Evolutionary conservation across 352 stramenopile species (phyloP).

Genomic region (Phytophthora syringae): DNA sequence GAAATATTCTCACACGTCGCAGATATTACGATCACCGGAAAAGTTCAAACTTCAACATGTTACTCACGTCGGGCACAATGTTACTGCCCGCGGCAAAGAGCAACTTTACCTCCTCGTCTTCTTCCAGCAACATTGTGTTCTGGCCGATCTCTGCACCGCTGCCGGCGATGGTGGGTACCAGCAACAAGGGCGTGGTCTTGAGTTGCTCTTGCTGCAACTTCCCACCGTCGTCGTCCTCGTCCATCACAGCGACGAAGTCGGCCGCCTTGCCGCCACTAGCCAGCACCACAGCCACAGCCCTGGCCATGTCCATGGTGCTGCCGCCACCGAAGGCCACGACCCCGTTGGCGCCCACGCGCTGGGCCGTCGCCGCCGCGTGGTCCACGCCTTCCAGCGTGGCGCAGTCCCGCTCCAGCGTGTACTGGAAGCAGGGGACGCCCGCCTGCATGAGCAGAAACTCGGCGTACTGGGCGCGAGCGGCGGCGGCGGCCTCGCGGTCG

Average conservation of each 20-base stretch:
- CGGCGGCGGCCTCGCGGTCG: conserved; percentile 60
- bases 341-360: conserved; percentile 68
- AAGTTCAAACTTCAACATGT: conserved; percentile 25
- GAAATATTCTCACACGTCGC: conserved; percentile 12
- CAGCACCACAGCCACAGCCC: conserved; percentile 61
- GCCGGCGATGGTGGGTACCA: conserved; percentile 69
- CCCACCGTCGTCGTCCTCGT: conserved; percentile 18
- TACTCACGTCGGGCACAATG: conserved; percentile 53
- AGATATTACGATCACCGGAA: not conserved
- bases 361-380: conserved; percentile 54
- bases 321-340: conserved; percentile 76
- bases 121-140: conserved; percentile 62
- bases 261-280: conserved; percentile 48
- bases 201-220: conserved; percentile 31
- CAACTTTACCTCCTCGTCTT: conserved; percentile 68
- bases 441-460: conserved; percentile 77
- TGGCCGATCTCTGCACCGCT: conserved; percentile 63
- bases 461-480: conserved; percentile 65
- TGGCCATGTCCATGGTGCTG: conserved; percentile 66
- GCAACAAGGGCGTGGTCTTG: conserved; percentile 45
- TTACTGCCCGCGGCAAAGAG: conserved; percentile 41
- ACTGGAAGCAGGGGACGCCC: conserved; percentile 76
- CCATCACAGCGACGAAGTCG: conserved; percentile 30
- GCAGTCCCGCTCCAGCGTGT: conserved; percentile 74
- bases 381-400: conserved; percentile 65